Evolutionary conservation across 768 basidiomycete genomes (phyloP).

Genomic region (Termitomyces titanicus): DNA sequence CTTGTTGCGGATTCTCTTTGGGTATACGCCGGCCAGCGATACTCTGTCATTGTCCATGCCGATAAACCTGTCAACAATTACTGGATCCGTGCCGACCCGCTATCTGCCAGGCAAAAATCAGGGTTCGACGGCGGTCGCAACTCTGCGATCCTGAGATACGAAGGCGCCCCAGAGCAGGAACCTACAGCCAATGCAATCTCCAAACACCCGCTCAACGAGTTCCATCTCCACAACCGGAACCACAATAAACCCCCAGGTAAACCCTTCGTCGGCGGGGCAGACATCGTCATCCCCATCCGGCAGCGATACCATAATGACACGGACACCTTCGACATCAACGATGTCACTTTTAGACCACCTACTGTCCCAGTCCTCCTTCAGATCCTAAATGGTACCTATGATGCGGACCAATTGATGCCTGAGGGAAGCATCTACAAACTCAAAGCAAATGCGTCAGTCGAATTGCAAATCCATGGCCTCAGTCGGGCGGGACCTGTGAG

Average conservation of each 20-base stretch:
- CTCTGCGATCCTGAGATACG: conserved; percentile 2
- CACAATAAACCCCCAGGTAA: not conserved
- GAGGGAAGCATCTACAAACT: not conserved
- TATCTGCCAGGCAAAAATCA: not conserved
- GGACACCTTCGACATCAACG: not conserved
- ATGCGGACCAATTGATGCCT: not conserved
- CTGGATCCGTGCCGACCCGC: conserved; percentile 38
- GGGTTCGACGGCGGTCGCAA: not conserved
- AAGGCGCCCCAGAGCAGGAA: not conserved
- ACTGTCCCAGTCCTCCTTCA: conserved; percentile 4
- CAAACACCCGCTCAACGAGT: conserved; percentile 1
- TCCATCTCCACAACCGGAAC: not conserved
- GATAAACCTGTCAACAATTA: conserved; percentile 47
- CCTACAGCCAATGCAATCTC: not conserved
- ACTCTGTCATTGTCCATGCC: conserved; percentile 37
- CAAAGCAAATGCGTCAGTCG: conserved; percentile 1
- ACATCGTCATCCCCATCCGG: conserved; percentile 1
- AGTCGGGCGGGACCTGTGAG: conserved; percentile 8
- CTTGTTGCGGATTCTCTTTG: conserved; percentile 35
- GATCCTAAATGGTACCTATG: not conserved
- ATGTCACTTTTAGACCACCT: not conserved
- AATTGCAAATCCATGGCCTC: conserved; percentile 21
- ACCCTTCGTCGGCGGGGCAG: not conserved
- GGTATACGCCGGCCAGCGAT: conserved; percentile 19
- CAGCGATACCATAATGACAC: not conserved